Conservation (phyloP, 108 stramenopile species). For the Cyclotella kingstonii region DNA sequence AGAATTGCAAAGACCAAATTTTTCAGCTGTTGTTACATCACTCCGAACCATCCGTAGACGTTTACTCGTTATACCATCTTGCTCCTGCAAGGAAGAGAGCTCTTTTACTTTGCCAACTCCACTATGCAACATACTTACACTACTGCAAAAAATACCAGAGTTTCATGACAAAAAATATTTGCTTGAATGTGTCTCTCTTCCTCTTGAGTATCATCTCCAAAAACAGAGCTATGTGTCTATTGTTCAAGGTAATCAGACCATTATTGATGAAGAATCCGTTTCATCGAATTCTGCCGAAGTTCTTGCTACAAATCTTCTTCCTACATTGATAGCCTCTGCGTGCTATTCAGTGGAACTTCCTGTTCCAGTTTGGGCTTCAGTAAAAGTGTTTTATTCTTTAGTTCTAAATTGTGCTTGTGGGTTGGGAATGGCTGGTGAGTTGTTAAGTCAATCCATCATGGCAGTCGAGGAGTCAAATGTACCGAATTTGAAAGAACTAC, state of each 20-base stretch:
- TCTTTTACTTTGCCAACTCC: neutral
- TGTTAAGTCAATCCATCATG: neutral
- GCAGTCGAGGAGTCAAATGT: neutral
- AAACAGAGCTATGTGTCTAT: too few relatives aligned
- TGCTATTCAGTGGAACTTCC: conserved; percentile 35
- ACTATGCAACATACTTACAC: neutral
- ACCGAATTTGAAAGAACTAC: neutral
- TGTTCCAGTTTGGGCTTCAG: conserved; percentile 40
- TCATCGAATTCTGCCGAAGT: conserved; percentile 18
- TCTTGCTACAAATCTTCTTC: conserved; percentile 18
- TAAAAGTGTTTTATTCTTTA: conserved; percentile 6
- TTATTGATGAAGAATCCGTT: neutral
- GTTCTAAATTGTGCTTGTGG: conserved; percentile 30
- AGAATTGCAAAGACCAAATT: conserved; percentile 1
- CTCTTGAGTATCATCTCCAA: conserved; percentile 31
- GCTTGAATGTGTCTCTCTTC: conserved; percentile 25
- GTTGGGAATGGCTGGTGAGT: conserved; percentile 12
- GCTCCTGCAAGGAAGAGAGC: neutral
- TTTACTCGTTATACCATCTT: conserved; percentile 14
- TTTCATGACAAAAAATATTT: neutral
- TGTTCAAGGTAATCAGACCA: too few relatives aligned
- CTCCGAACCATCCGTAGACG: conserved; percentile 40
- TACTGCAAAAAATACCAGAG: conserved; percentile 1
- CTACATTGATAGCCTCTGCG: conserved; percentile 36
- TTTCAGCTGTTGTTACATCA: conserved; percentile 34